These are phyloP conservation scores for Aureobasidium sp. DNA, from an alignment of 2,329 filamentous ascomycete genomes.

Conservation along the genomic window DNA sequence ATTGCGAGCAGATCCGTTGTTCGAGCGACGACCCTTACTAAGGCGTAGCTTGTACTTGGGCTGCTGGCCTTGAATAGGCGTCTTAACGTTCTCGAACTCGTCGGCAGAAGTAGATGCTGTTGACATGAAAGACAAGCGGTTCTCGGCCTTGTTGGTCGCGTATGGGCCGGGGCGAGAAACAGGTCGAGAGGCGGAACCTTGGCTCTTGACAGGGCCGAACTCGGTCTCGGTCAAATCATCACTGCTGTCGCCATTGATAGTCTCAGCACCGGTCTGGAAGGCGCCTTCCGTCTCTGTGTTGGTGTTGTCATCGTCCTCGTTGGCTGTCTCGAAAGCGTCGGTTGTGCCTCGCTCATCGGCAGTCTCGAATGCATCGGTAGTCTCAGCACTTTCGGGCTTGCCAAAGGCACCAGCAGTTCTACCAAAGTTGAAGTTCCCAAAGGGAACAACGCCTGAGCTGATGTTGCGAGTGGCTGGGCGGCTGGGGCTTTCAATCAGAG, in stretches of 20 bases:
- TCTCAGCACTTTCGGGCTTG: conserved; percentile 36
- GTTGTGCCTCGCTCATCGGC: conserved; percentile 48
- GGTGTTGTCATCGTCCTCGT: conserved; percentile 55
- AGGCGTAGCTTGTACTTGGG: conserved; percentile 64
- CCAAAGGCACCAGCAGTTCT: conserved; percentile 11
- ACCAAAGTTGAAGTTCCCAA: conserved; percentile 5
- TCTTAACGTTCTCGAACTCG: conserved; percentile 58
- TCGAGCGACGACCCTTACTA: conserved; percentile 28
- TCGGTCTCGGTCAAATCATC: conserved; percentile 82
- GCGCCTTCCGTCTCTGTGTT: conserved; percentile 75
- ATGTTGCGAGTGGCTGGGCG: conserved; percentile 26
- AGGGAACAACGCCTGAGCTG: conserved; percentile 13
- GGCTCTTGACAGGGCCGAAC: conserved; percentile 27
- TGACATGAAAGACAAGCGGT: conserved; percentile 66
- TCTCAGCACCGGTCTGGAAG: conserved; percentile 88
- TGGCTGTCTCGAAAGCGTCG: conserved; percentile 61
- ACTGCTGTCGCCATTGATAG: conserved; percentile 57
- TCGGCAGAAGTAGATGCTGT: conserved; percentile 80
- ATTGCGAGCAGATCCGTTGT: conserved; percentile 8
- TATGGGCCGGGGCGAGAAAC: conserved; percentile 28
- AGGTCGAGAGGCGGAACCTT: conserved; percentile 21
- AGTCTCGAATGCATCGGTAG: conserved; percentile 59
- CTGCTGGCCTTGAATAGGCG: conserved; percentile 54
- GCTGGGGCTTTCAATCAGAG: conserved; percentile 49
- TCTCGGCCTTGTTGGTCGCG: conserved; percentile 40